Percentiles rank a stretch among this genome's conserved stretches.
Evolutionary conservation across 1,139 yeast species (phyloP).

Genomic region (Taphrina pruni): DNA sequence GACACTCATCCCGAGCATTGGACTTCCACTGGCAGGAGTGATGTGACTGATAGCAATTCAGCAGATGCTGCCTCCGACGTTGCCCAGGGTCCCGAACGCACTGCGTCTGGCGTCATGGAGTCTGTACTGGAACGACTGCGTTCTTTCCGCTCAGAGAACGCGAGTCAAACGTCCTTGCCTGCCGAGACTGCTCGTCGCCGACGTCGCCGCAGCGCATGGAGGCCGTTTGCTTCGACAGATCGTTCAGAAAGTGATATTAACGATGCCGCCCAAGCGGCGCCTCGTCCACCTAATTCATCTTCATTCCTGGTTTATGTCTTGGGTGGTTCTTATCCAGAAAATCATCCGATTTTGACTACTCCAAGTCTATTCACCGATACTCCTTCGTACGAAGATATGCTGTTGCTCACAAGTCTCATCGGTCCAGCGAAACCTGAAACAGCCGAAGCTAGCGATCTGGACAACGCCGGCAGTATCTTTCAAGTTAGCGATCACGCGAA

Average conservation of each 20-base stretch:
- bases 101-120: constrained; percentile 16
- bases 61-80: not conserved
- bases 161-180: constrained; percentile 2
- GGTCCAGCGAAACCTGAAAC: constrained; percentile 58
- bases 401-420: constrained; percentile 56
- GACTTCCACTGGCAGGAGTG: not conserved
- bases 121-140: constrained; percentile 36
- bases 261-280: not conserved
- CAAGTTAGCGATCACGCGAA: constrained; percentile 45
- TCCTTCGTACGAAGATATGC: constrained; percentile 60
- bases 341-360: constrained; percentile 59
- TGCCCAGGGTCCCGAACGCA: not conserved
- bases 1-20: not conserved
- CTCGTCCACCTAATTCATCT: constrained; percentile 49
- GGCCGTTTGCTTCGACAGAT: constrained; percentile 22
- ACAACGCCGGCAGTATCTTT: constrained; percentile 53
- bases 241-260: constrained; percentile 1
- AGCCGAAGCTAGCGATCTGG: constrained; percentile 55
- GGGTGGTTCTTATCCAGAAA: constrained; percentile 58
- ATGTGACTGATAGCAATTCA: not conserved
- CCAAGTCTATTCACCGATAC: constrained; percentile 58
- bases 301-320: constrained; percentile 60
- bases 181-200: constrained; percentile 19
- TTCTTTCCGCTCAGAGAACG: constrained; percentile 18
- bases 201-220: constrained; percentile 29